Base-by-base conservation (phyloP, 164 flowering plant genomes). In the Aristolochia fimbriata region DNA sequence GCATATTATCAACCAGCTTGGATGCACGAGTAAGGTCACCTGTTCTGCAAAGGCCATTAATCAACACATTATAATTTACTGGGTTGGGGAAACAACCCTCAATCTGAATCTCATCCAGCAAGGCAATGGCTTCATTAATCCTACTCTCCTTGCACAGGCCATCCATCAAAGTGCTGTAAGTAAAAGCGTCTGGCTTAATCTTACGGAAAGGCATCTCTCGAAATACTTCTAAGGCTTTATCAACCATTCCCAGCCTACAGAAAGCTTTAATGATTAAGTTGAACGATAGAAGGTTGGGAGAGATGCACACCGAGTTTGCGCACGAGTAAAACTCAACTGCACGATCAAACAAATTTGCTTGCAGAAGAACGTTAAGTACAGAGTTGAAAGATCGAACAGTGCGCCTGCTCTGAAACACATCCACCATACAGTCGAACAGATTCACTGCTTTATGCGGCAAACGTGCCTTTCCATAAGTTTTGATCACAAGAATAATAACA, bases 61-160 rank as follows among this genome's bases (percentile, higher is more conserved):
- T 81, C 77, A 91, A 71, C 6, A 81, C 85, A 70, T 88, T 91
- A 63, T 76, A 91, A 0, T 72, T 79, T 22, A 75, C 88, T 0
- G 78, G 52, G 54, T 33, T 79, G 0, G 94, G 98, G 54, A 75
- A 77, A 57, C 88, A 82, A 12, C 96, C 96, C 60, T 92, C 96
- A 43, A 77, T 70, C 67, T 88, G 98, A 96, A 92, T 92, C 74
- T 92, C 98, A 70, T 88, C 98, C 77, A 88, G 76, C 71, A 92
- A 59, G 0, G 74, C 79, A 59, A 87, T 73, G 0, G 96, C 98
- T 62, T 91, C 98, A 53, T 91, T 87, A 53, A 79, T 77, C 60
- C 96, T 78, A 57, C 69, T 66, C 57, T 73, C 83, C 70, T 87
- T 86, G 68, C 93, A 92, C 76, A 92, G 71, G 49, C 96, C 96